Evolutionary conservation across 768 basidiomycete genomes (phyloP).

Genomic region (Mycena epipterygia): DNA sequence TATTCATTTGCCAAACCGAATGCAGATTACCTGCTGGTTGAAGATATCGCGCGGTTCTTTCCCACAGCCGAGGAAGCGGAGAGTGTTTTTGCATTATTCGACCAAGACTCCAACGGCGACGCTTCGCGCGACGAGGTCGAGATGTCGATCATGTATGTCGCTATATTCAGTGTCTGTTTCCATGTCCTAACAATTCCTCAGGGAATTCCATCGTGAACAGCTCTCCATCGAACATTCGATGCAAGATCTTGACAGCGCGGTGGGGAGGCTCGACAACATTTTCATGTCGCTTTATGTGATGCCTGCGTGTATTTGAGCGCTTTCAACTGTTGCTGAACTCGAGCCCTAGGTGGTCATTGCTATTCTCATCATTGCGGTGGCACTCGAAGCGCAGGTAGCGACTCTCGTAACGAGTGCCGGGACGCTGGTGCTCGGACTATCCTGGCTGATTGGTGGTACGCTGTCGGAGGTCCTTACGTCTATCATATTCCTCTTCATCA

Average conservation of each 20-base stretch:
- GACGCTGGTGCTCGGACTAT: constrained; percentile 70
- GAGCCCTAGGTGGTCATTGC: constrained; percentile 63
- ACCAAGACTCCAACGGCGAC: constrained; percentile 82
- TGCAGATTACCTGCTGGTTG: constrained; percentile 68
- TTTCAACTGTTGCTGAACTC: not conserved
- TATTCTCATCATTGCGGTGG: constrained; percentile 86
- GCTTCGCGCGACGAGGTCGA: constrained; percentile 81
- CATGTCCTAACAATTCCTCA: constrained; percentile 42
- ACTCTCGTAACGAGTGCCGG: constrained; percentile 85
- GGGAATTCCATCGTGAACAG: constrained; percentile 89
- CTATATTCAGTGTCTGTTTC: constrained; percentile 5
- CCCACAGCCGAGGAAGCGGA: constrained; percentile 74
- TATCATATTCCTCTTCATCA: constrained; percentile 93
- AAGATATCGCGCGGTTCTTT: constrained; percentile 83
- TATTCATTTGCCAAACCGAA: constrained; percentile 83
- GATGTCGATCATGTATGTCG: constrained; percentile 70
- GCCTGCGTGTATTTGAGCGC: not conserved
- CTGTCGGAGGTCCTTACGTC: constrained; percentile 86
- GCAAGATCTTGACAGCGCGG: constrained; percentile 92
- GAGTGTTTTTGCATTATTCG: constrained; percentile 76
- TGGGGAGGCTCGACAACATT: constrained; percentile 88
- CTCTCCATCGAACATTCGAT: constrained; percentile 88
- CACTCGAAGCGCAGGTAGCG: constrained; percentile 80
- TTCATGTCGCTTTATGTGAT: constrained; percentile 79
- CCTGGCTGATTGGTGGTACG: constrained; percentile 89